Evolutionary conservation across 768 basidiomycete genomes (phyloP), one percentile per base, ranked within the genome.

Genomic region (Macrolepiota albuminosa): DNA sequence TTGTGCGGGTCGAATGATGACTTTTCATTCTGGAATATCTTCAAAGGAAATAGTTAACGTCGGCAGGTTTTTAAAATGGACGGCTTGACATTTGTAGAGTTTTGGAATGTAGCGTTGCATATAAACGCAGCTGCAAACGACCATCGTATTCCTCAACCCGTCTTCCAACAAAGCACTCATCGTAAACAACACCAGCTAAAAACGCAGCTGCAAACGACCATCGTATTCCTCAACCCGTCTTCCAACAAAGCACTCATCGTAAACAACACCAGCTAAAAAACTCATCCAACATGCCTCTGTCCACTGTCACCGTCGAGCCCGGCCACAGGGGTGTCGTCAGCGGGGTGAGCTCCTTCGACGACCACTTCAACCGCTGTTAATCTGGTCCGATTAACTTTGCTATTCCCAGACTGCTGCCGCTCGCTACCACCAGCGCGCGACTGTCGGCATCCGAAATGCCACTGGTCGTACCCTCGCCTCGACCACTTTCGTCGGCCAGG

Each of bases 381-480:
- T 2, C 9, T 4, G n/a, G 42, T 43, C 11, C 9, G 18, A n/a
- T 36, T 29, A 29, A 54, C 24, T n/a, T 9, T 10, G 8, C 47
- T 18, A 31, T 21, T 26, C 39, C 4, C 52, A 63, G 63, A 14
- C 52, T 39, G 40, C 53, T 18, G 36, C 10, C 31, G 50, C 62
- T 45, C 36, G 11, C 14, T 51, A 36, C 40, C 9, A 45, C 4
- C 63, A 63, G 47, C 59, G 63, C n/a, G 63, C 59, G 34, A 61
- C 42, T 21, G 26, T 63, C 29, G 42, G 6, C 9, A 10, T 61
- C 36, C 24, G 39, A 34, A 52, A 58, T 54, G 13, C 33, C 6
- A 10, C 53, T 31, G 56, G 56, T 10, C 63, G 57, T 6, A 14
- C 29, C 43, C n/a, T 61, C 2, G 59, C 53, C 2, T 42, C 21